Percentiles rank a stretch among this genome's conserved stretches.
Evolutionary conservation across 768 basidiomycete genomes (phyloP).

Genomic region (Psilocybe azurescens): DNA sequence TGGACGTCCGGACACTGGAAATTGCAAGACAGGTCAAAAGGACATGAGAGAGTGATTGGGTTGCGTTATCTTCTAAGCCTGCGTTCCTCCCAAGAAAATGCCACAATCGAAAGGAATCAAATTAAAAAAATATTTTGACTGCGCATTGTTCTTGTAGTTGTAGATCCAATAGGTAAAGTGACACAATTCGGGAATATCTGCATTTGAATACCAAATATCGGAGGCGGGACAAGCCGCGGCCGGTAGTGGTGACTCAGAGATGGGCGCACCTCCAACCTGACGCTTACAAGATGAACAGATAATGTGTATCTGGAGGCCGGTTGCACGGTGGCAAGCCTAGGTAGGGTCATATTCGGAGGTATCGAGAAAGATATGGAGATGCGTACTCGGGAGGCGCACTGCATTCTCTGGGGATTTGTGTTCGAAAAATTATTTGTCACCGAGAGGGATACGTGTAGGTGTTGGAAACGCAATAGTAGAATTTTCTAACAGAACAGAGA

Average conservation of each 20-base stretch:
- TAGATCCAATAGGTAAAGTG: conserved; percentile 24
- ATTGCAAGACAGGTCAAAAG: conserved; percentile 6
- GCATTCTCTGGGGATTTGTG: conserved; percentile 5
- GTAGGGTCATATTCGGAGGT: conserved; percentile 11
- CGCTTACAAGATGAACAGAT: conserved; percentile 1
- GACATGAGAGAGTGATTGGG: conserved; percentile 16
- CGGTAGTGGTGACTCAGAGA: conserved; percentile 4
- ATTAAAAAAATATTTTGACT: conserved; percentile 12
- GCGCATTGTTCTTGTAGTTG: conserved; percentile 10
- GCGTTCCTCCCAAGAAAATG: conserved; percentile 9
- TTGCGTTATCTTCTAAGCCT: neutral
- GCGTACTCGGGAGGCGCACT: conserved; percentile 13
- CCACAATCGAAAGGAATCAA: neutral
- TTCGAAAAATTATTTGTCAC: conserved; percentile 20
- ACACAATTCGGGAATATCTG: neutral
- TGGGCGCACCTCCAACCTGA: conserved; percentile 5
- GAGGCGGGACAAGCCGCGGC: conserved; percentile 7
- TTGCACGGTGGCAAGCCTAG: conserved; percentile 11
- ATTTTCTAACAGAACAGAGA: neutral
- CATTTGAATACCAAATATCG: conserved; percentile 1
- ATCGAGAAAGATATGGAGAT: conserved; percentile 18
- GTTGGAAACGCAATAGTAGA: neutral
- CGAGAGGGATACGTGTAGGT: neutral
- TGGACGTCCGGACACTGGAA: conserved; percentile 11
- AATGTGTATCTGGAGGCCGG: conserved; percentile 14